These are phyloP conservation scores for Nevesoporus exiguus DNA, from an alignment of 768 basidiomycete species.

Conservation along the genomic window DNA sequence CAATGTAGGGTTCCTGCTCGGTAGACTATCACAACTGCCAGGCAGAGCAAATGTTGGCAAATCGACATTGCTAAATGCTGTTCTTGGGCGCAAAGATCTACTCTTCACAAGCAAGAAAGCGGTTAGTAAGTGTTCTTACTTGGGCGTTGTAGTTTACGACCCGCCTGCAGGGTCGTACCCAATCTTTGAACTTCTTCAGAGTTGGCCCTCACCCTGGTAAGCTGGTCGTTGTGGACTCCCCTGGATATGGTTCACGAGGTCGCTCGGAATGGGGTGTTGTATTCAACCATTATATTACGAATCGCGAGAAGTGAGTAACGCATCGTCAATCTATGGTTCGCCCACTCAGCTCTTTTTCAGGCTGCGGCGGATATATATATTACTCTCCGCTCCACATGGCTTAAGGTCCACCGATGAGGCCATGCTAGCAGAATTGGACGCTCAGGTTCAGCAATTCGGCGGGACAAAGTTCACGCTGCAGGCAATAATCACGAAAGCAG, in stretches of 20 bases:
- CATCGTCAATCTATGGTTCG: not conserved
- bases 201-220: slow-evolving; percentile 55
- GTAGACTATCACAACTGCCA: slow-evolving; percentile 19
- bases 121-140: slow-evolving; percentile 37
- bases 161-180: slow-evolving; percentile 60
- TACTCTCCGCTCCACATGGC: slow-evolving; percentile 67
- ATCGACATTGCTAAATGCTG: slow-evolving; percentile 68
- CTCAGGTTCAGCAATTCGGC: slow-evolving; percentile 29
- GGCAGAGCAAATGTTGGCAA: slow-evolving; percentile 81
- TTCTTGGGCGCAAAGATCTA: slow-evolving; percentile 55
- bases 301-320: slow-evolving; percentile 54
- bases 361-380: slow-evolving; percentile 64
- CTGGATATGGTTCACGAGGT: slow-evolving; percentile 75
- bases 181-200: slow-evolving; percentile 66
- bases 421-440: slow-evolving; percentile 56
- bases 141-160: not conserved
- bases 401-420: slow-evolving; percentile 51
- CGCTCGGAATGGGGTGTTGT: slow-evolving; percentile 71
- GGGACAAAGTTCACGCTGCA: slow-evolving; percentile 58
- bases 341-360: slow-evolving; percentile 33
- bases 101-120: slow-evolving; percentile 67
- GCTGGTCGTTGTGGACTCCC: slow-evolving; percentile 72
- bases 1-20: not conserved
- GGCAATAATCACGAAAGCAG: slow-evolving; percentile 69
- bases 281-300: slow-evolving; percentile 62